Evolutionary conservation across 345 rosid species (phyloP), one percentile per base, ranked within the genome.

Genomic region (Moricandia arvensis): DNA sequence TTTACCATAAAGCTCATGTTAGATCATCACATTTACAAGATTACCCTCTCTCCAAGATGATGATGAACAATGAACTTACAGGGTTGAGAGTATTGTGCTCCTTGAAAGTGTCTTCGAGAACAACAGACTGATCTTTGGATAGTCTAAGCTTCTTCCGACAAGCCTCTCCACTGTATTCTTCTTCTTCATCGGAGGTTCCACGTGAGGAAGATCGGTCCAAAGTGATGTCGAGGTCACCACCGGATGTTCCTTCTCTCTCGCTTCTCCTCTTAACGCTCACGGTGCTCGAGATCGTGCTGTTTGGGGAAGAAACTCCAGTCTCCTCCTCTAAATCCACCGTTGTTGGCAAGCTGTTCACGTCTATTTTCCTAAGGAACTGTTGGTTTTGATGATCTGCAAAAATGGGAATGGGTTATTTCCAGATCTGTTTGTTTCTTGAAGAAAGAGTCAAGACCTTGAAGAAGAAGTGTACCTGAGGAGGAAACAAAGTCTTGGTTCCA

Each of bases 71-170:
- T 24, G 6, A 85, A 85, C 98, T 85, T 85, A 95, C 99, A 1
- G 98, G 99, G 69, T 96, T 96, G 70, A 96, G 98, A 76, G 99
- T 96, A 79, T 81, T 91, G 85, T 93, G 95, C 8, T 93, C 98
- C 35, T 90, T 93, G 80, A 96, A 96, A 89, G 87, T 93, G 63
- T 91, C 97, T 82, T 96, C 99, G 0, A 96, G 93, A 77, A 90
- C 80, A 26, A 90, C 90, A 17, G 99, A 90, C 82, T 96, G 99
- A 72, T 96, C 98, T 85, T 90, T 93, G 2, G 97, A 93, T 9
- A 96, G 82, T 75, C 98, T 82, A 18, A 96, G 97, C 81, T 96
- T 96, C 89, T 96, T 96, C 70, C 99, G 83, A n/a, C 91, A 96
- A 59, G 80, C 85, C 16, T 93, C 99, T 1, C 98, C 96, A 35